Conservation (phyloP, 1,139 yeast genomes). For the Saccharomycopsis hybrid region DNA sequence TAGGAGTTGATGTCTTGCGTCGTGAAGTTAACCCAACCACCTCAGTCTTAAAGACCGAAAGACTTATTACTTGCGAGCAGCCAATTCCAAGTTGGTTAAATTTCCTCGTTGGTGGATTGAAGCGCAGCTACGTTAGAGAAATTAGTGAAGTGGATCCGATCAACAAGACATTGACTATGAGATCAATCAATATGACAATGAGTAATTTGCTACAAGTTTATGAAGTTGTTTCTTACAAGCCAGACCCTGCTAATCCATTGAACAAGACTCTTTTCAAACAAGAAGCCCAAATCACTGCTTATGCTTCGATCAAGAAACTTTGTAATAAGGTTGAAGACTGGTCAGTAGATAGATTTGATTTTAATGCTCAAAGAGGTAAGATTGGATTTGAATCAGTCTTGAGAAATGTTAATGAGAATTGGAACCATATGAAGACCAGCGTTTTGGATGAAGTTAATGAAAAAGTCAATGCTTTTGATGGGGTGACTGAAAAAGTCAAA, state of each 20-base stretch:
- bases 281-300: conserved; percentile 84
- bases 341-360: conserved; percentile 83
- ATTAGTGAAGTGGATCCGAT: conserved; percentile 76
- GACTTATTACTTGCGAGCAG: conserved; percentile 86
- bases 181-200: conserved; percentile 86
- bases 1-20: conserved; percentile 81
- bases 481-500: conserved; percentile 18
- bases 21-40: conserved; percentile 57
- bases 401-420: conserved; percentile 15
- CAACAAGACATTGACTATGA: conserved; percentile 60
- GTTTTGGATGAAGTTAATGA: conserved; percentile 16
- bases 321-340: conserved; percentile 88
- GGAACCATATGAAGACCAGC: conserved; percentile 16
- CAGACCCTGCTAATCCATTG: conserved; percentile 48
- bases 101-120: conserved; percentile 66
- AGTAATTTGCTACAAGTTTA: conserved; percentile 68
- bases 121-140: conserved; percentile 79
- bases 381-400: conserved; percentile 80
- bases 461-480: conserved; percentile 12
- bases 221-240: conserved; percentile 76
- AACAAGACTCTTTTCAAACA: conserved; percentile 63
- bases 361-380: conserved; percentile 78
- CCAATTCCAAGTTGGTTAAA: conserved; percentile 80
- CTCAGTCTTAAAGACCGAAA: conserved; percentile 66
- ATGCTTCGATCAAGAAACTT: conserved; percentile 58